A percentile compares a stretch with the other conserved stretches of the same genome.
phyloP scores from a whole-genome alignment of 768 basidiomycete genomes.

The Jaapia argillacea region DNA sequence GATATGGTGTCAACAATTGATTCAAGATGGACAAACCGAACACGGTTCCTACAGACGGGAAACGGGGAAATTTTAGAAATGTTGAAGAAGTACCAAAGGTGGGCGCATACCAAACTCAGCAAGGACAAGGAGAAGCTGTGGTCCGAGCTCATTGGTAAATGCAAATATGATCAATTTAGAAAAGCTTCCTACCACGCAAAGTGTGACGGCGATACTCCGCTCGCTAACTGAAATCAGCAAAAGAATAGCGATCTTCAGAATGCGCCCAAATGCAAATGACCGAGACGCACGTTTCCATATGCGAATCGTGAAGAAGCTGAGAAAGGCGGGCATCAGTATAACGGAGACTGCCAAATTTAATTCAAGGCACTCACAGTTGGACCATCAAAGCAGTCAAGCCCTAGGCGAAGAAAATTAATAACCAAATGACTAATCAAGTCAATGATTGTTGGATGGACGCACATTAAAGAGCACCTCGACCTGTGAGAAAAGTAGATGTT shows the following conservation, averaged over 20 bases:
- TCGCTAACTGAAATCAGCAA: not conserved
- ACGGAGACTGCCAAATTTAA: constrained; percentile 3
- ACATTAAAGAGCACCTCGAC: constrained; percentile 42
- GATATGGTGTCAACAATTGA: no score
- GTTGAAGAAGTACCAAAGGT: no score
- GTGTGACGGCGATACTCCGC: not conserved
- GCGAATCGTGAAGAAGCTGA: constrained; percentile 19
- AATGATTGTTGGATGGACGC: constrained; percentile 15
- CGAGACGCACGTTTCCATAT: constrained; percentile 11
- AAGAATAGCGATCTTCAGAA: constrained; percentile 34
- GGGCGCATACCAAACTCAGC: no score
- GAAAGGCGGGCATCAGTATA: constrained; percentile 15
- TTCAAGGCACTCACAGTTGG: constrained; percentile 26
- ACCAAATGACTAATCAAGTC: not conserved
- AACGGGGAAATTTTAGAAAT: no score
- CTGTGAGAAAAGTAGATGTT: constrained; percentile 16
- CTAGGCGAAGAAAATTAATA: constrained; percentile 12
- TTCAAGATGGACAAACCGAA: no score
- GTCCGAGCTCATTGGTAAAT: no score
- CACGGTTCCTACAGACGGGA: no score
- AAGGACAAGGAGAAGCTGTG: no score
- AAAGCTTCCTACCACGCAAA: not conserved
- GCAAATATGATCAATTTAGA: no score
- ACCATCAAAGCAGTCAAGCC: constrained; percentile 40
- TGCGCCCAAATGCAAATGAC: constrained; percentile 17